Conservation (phyloP, 2,329 filamentous ascomycete genomes). For the Cytospora chrysosperma region DNA sequence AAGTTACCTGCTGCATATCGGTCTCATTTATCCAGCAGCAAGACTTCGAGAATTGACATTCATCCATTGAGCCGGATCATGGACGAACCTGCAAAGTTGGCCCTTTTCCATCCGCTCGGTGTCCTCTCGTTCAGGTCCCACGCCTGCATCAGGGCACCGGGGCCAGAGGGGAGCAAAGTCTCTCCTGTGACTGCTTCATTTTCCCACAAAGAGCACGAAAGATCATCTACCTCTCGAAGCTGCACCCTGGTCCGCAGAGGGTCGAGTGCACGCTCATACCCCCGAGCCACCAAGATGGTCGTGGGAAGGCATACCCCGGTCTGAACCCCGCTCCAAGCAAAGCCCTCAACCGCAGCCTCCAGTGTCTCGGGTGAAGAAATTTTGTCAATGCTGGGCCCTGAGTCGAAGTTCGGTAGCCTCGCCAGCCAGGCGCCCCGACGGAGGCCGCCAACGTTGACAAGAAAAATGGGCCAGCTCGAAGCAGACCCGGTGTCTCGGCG, state of each 20-base stretch:
- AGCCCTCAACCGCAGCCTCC: not conserved
- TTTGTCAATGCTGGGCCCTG: not conserved
- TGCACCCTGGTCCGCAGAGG: not conserved
- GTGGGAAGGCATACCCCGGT: not conserved
- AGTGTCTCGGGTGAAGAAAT: not conserved
- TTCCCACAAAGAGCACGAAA: not conserved
- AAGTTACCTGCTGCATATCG: too few relatives aligned
- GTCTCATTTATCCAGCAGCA: too few relatives aligned
- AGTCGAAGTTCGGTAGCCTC: not conserved
- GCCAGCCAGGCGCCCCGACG: not conserved
- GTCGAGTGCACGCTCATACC: not conserved
- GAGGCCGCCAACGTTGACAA: too few relatives aligned
- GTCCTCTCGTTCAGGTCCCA: conserved; percentile 5
- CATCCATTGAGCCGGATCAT: not conserved
- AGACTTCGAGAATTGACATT: not conserved
- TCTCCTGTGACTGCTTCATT: conserved; percentile 2
- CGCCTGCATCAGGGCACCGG: not conserved
- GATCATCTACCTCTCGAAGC: not conserved
- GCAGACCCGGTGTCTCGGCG: not conserved
- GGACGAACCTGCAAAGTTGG: not conserved
- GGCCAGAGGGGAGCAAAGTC: not conserved
- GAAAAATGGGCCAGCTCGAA: not conserved
- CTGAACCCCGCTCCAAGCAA: not conserved
- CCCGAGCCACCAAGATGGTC: not conserved
- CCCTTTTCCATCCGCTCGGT: not conserved